Evolutionary conservation across 192 early-diverging fungal genomes (phyloP).

Genomic region (Paraglomus brasilianum): DNA sequence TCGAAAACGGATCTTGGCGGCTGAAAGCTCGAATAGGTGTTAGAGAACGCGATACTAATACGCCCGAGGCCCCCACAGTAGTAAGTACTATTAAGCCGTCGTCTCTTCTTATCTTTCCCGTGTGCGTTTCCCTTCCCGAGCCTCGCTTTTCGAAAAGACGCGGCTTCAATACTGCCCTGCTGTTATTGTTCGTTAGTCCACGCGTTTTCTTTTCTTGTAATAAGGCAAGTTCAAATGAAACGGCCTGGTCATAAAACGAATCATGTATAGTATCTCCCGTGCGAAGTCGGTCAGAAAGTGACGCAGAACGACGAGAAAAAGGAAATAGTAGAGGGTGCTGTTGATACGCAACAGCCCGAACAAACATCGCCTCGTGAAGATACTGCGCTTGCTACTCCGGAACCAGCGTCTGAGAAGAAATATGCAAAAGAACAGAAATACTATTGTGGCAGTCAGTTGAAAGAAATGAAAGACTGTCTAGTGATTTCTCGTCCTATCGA

Average conservation of each 20-base stretch:
- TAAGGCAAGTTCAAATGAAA: neutral
- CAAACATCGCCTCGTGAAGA: slow-evolving; percentile 15
- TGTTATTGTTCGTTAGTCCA: neutral
- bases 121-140: too few species aligned
- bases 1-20: slow-evolving; percentile 78
- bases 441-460: slow-evolving; percentile 34
- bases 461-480: slow-evolving; percentile 37
- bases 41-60: slow-evolving; percentile 77
- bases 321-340: slow-evolving; percentile 36
- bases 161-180: slow-evolving; percentile 3
- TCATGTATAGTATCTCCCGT: slow-evolving; percentile 3
- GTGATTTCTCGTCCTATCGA: slow-evolving; percentile 52
- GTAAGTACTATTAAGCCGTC: slow-evolving; percentile 41
- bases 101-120: neutral
- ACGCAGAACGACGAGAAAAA: neutral
- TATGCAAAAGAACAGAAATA: slow-evolving; percentile 31
- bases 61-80: slow-evolving; percentile 63
- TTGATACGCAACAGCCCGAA: slow-evolving; percentile 28
- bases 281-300: slow-evolving; percentile 18
- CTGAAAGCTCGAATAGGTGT: slow-evolving; percentile 77
- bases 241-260: slow-evolving; percentile 7
- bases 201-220: neutral
- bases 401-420: slow-evolving; percentile 27
- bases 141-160: neutral
- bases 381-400: neutral